A percentile compares a stretch with the other conserved stretches of the same genome.
Conservation (phyloP, 2,329 filamentous ascomycete genomes). For the Fusarium cyanostomum region DNA sequence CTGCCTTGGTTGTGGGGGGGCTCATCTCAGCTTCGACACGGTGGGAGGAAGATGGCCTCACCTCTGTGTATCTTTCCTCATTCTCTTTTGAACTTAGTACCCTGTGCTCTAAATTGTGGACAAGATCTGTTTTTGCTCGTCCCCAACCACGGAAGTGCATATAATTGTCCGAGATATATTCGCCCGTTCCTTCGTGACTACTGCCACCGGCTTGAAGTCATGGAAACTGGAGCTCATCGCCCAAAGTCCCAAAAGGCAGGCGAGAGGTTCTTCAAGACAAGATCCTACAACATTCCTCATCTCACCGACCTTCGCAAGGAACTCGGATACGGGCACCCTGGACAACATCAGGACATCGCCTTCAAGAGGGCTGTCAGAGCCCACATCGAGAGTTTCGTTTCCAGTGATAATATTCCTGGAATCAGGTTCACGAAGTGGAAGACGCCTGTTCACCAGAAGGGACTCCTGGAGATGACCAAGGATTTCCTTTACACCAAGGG, state of each 20-base stretch:
- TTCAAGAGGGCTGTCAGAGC: constrained; percentile 25
- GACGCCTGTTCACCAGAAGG: constrained; percentile 19
- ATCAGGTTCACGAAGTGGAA: constrained; percentile 23
- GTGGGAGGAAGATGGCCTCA: too few relatives aligned
- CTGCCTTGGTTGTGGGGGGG: neutral
- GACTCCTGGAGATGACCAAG: constrained; percentile 26
- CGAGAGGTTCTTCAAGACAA: constrained; percentile 13
- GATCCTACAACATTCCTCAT: constrained; percentile 10
- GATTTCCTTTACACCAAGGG: constrained; percentile 24
- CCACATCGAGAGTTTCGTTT: constrained; percentile 15
- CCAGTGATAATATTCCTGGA: neutral
- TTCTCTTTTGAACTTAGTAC: too few relatives aligned
- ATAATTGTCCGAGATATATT: neutral
- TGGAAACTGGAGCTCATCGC: neutral
- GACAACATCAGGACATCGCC: constrained; percentile 14
- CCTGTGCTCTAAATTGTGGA: too few relatives aligned
- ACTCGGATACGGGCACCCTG: constrained; percentile 28
- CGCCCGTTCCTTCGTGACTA: neutral
- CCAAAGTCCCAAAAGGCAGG: neutral
- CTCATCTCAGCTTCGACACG: too few relatives aligned
- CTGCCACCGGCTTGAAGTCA: neutral
- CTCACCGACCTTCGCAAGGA: constrained; percentile 28
- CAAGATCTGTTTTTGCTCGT: too few relatives aligned
- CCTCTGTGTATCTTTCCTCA: too few relatives aligned
- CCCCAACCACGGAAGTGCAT: too few relatives aligned